A percentile compares a stretch with the other conserved stretches of the same genome.
phyloP scores from a whole-genome alignment of 2,329 filamentous ascomycete species.

The Aaosphaeria pasadenensis region DNA sequence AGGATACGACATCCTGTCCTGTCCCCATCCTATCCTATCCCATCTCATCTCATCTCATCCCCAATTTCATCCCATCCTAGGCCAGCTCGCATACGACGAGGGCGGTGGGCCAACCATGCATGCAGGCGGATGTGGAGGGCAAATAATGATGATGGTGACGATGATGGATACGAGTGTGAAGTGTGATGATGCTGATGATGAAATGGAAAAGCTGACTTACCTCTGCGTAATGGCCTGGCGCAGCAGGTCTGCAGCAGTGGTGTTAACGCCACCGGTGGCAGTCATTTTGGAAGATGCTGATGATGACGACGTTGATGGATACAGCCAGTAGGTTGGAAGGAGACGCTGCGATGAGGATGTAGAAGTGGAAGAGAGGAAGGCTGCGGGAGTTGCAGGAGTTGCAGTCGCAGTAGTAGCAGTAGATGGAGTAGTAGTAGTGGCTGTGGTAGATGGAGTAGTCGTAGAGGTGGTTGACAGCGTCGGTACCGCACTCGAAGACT shows the following conservation, averaged over 20 bases:
- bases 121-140: background rate
- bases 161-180: too few relatives aligned
- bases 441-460: too few relatives aligned
- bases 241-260: conserved; percentile 55
- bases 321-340: conserved; percentile 22
- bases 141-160: background rate
- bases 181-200: too few relatives aligned
- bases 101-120: background rate
- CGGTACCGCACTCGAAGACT: conserved; percentile 44
- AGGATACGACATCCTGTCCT: background rate
- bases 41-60: background rate
- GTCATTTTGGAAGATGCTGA: conserved; percentile 14
- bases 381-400: too few relatives aligned
- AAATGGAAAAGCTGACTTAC: conserved; percentile 41
- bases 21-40: background rate
- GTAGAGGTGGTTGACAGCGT: conserved; percentile 40
- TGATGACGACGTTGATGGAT: conserved; percentile 19
- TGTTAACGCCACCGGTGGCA: conserved; percentile 42
- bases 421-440: too few relatives aligned
- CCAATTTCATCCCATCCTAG: background rate
- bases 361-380: conserved; percentile 25
- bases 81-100: background rate
- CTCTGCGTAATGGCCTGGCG: conserved; percentile 58
- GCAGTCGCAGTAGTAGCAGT: too few relatives aligned
- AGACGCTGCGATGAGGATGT: conserved; percentile 25